Conservation (phyloP, 192 early-diverging fungal species). For the Coemansia nantahalensis region DNA sequence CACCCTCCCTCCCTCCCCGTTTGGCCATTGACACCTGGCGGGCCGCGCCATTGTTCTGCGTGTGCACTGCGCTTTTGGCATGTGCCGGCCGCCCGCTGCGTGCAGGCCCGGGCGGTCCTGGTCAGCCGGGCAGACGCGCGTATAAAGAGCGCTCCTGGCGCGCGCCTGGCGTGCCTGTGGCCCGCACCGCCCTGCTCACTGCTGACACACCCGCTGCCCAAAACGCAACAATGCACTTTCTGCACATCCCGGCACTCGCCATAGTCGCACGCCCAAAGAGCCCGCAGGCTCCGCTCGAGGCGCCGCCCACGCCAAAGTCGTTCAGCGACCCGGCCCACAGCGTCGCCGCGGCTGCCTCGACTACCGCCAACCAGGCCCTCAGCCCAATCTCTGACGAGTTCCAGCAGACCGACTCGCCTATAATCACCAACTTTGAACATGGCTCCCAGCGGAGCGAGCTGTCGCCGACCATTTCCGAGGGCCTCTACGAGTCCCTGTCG, state of each 20-base stretch:
- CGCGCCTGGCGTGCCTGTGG: too few species aligned
- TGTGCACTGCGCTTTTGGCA: too few species aligned
- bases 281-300: constrained; percentile 1
- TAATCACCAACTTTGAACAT: constrained; percentile 20
- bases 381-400: constrained; percentile 9
- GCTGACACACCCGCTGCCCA: too few species aligned
- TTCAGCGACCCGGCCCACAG: constrained; percentile 16
- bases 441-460: not conserved
- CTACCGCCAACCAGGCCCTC: constrained; percentile 3
- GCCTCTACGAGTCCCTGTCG: constrained; percentile 2
- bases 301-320: constrained; percentile 39
- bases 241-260: constrained; percentile 6
- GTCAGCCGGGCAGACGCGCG: too few species aligned
- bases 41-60: too few species aligned
- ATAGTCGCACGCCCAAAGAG: constrained; percentile 1
- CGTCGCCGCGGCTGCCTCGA: not conserved
- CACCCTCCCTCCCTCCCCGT: too few species aligned
- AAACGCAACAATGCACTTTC: too few species aligned
- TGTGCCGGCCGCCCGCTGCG: too few species aligned
- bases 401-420: constrained; percentile 20
- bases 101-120: too few species aligned
- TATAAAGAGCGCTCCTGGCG: too few species aligned
- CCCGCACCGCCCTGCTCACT: too few species aligned
- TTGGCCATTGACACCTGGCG: too few species aligned
- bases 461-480: constrained; percentile 4